Evolutionary conservation across 768 basidiomycete genomes (phyloP).

Genomic region (Panaeolus cyanescens): DNA sequence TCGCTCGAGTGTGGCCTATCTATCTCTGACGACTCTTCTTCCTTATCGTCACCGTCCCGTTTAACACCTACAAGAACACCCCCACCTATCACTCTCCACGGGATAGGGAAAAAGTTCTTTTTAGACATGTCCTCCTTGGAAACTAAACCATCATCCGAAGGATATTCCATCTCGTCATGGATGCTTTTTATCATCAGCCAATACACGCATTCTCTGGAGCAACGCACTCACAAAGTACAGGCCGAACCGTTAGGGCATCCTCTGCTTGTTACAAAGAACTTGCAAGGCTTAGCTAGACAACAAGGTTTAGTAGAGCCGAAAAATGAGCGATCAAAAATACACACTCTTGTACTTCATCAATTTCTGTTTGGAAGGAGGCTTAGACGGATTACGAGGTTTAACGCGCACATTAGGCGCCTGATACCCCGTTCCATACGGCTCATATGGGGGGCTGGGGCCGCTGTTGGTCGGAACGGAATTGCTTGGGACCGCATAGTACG

Average conservation of each 20-base stretch:
- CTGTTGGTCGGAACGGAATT: conserved; percentile 15
- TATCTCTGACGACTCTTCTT: conserved; percentile 2
- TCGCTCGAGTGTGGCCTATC: conserved; percentile 2
- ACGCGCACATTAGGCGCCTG: conserved; percentile 1
- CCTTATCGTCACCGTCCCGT: conserved; percentile 14
- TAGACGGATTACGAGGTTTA: conserved; percentile 20
- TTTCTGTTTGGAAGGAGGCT: conserved; percentile 32
- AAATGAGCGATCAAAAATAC: conserved; percentile 13
- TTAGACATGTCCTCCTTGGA: conserved; percentile 23
- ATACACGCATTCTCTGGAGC: not conserved
- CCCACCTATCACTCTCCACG: conserved; percentile 79
- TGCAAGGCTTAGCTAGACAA: conserved; percentile 60
- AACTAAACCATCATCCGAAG: conserved; percentile 8
- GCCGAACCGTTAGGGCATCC: conserved; percentile 53
- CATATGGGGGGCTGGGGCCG: conserved; percentile 19
- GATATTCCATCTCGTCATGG: conserved; percentile 37
- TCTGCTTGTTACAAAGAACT: conserved; percentile 47
- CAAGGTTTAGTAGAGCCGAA: not conserved
- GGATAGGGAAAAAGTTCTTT: conserved; percentile 62
- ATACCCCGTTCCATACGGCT: not conserved
- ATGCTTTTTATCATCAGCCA: conserved; percentile 34
- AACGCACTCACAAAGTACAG: conserved; percentile 58
- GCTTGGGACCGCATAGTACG: conserved; percentile 24
- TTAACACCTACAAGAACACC: conserved; percentile 65
- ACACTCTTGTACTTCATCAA: conserved; percentile 43